Conservation (phyloP, 176 grass and related monocot species). For the Chrysopogon serrulatus region DNA sequence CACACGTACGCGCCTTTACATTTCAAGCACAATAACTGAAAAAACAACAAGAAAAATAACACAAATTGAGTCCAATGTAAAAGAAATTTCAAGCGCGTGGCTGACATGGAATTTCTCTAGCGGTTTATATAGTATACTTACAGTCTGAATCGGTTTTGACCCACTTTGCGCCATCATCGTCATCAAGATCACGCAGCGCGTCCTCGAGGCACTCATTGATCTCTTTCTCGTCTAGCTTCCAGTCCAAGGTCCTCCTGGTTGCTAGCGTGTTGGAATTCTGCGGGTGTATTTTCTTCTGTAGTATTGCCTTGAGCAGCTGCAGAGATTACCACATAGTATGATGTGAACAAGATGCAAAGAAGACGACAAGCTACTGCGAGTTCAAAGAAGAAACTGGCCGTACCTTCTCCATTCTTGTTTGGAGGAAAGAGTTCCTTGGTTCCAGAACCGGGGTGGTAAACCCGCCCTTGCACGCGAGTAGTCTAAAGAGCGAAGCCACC, state of each 20-base stretch:
- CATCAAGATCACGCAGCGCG: constrained; percentile 34
- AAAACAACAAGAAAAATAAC: constrained; percentile 17
- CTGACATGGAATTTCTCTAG: neutral
- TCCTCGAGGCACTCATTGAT: constrained; percentile 27
- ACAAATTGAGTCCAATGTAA: neutral
- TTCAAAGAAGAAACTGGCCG: neutral
- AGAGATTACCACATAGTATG: neutral
- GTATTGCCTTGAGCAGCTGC: constrained; percentile 66
- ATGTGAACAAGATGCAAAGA: constrained; percentile 3
- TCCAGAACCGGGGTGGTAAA: constrained; percentile 42
- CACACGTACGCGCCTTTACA: constrained; percentile 37
- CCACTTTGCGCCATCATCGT: constrained; percentile 68
- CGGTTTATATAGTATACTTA: constrained; percentile 43
- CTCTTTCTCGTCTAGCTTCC: constrained; percentile 44
- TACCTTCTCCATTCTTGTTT: constrained; percentile 91
- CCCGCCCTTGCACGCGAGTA: constrained; percentile 52
- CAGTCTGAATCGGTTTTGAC: constrained; percentile 94
- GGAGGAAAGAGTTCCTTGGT: constrained; percentile 52
- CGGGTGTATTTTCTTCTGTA: constrained; percentile 83
- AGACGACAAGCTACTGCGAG: neutral
- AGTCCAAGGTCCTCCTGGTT: constrained; percentile 44
- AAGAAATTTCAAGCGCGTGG: constrained; percentile 1
- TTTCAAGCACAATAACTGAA: constrained; percentile 86
- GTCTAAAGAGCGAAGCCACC: constrained; percentile 51
- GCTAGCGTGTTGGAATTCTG: constrained; percentile 36